Conservation (phyloP, 495 filamentous ascomycete species). For the Mytilinidion resinicola region DNA sequence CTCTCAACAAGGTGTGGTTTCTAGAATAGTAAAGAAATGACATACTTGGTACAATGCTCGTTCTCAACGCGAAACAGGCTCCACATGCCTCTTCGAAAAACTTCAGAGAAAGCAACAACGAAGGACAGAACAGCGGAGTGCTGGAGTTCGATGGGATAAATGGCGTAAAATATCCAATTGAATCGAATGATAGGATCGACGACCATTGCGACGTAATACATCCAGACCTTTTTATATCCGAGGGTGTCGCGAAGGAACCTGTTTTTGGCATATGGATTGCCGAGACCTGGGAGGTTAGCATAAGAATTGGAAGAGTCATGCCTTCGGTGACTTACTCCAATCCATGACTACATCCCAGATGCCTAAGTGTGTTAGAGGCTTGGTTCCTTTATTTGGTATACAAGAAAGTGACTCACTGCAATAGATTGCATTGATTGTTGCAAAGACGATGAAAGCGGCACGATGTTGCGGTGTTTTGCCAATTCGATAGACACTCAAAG, state of each 20-base stretch:
- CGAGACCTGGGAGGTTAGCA: slow-evolving; percentile 43
- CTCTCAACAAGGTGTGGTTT: neutral
- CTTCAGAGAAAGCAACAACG: slow-evolving; percentile 66
- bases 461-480: slow-evolving; percentile 48
- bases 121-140: slow-evolving; percentile 76
- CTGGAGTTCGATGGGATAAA: slow-evolving; percentile 69
- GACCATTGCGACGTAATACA: slow-evolving; percentile 80
- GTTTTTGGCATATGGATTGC: slow-evolving; percentile 64
- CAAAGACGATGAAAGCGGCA: slow-evolving; percentile 71
- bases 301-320: neutral
- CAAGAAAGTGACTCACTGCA: slow-evolving; percentile 49
- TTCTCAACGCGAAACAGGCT: slow-evolving; percentile 91
- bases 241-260: slow-evolving; percentile 72
- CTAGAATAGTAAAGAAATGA: neutral
- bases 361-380: slow-evolving; percentile 2
- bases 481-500: slow-evolving; percentile 76
- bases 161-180: slow-evolving; percentile 91
- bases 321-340: slow-evolving; percentile 53
- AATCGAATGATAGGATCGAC: slow-evolving; percentile 86
- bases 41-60: slow-evolving; percentile 74
- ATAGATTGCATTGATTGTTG: slow-evolving; percentile 73
- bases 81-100: slow-evolving; percentile 80
- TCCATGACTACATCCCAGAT: slow-evolving; percentile 99
- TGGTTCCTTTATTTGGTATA: neutral
- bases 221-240: slow-evolving; percentile 66